A percentile compares a stretch with the other conserved stretches of the same genome.
Evolutionary conservation across 768 basidiomycete genomes (phyloP).

Genomic region (Udeniomyces megalosporus): DNA sequence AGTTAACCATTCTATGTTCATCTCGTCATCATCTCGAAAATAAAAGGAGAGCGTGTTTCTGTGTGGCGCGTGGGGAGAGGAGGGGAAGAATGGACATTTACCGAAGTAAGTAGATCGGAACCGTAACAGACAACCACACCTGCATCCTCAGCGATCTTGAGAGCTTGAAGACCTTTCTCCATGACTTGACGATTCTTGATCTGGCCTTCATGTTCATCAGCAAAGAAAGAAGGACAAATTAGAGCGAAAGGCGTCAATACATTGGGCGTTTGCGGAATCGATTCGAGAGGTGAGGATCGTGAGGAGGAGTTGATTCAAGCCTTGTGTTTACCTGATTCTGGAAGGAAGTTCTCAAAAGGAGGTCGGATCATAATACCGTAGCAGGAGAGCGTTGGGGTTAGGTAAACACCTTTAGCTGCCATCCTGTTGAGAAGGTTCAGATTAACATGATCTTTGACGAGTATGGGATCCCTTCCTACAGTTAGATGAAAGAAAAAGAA

Average conservation of each 20-base stretch:
- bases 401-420: slow-evolving; percentile 34
- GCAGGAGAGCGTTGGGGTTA: slow-evolving; percentile 35
- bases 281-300: no score
- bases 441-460: no score
- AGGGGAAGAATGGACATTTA: neutral
- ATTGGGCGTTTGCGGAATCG: no score
- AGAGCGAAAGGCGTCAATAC: no score
- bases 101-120: slow-evolving; percentile 35
- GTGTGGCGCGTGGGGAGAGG: no score
- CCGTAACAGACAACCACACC: slow-evolving; percentile 35
- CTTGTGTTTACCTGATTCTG: slow-evolving; percentile 29
- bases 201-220: no score
- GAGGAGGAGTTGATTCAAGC: no score
- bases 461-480: no score
- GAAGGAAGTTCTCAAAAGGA: slow-evolving; percentile 34
- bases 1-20: neutral
- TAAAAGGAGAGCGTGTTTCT: no score
- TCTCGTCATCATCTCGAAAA: no score
- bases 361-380: slow-evolving; percentile 35
- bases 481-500: neutral
- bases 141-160: slow-evolving; percentile 33
- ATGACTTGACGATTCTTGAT: slow-evolving; percentile 35
- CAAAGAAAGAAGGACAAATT: no score
- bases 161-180: slow-evolving; percentile 32
- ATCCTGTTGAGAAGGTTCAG: slow-evolving; percentile 20